Conservation (phyloP, 257 asterid genomes). For the Solanum peruvianum region DNA sequence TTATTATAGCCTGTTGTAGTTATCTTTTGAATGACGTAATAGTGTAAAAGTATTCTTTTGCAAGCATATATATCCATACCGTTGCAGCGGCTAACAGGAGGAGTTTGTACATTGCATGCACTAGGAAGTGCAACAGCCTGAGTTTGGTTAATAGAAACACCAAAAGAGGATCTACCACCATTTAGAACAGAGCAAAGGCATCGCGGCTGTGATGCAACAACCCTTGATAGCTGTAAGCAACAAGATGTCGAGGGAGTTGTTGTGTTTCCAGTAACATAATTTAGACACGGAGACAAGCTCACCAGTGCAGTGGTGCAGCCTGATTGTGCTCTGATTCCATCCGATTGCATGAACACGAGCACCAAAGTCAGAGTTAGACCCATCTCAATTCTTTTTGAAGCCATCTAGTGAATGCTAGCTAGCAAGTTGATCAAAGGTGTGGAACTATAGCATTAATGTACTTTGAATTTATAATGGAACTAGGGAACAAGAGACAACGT, state of each 20-base stretch:
- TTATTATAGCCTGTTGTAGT: background rate
- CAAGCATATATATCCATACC: constrained; percentile 8
- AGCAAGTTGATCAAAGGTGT: background rate
- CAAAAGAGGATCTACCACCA: constrained; percentile 15
- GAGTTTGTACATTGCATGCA: constrained; percentile 39
- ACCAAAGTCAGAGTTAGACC: background rate
- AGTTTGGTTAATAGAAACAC: constrained; percentile 31
- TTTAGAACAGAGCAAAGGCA: constrained; percentile 35
- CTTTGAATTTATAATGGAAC: constrained; percentile 2
- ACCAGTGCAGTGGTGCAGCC: constrained; percentile 26
- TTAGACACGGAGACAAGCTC: constrained; percentile 35
- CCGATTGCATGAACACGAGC: background rate
- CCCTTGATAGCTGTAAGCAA: constrained; percentile 32
- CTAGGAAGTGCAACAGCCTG: constrained; percentile 36
- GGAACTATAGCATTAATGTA: background rate
- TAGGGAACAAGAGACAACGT: background rate
- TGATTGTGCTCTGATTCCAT: constrained; percentile 25
- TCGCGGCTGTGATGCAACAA: constrained; percentile 28
- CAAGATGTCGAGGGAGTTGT: constrained; percentile 33
- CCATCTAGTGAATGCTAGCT: constrained; percentile 11
- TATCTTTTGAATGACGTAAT: background rate
- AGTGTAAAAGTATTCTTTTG: background rate
- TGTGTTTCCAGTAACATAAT: constrained; percentile 31
- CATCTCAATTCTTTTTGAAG: background rate
- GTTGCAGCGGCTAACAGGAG: constrained; percentile 27